Percentiles rank a stretch among this genome's conserved stretches.
These are phyloP conservation scores for Eimeria tenella DNA, from an alignment of 169 alveolate species.

Conservation along the genomic window DNA sequence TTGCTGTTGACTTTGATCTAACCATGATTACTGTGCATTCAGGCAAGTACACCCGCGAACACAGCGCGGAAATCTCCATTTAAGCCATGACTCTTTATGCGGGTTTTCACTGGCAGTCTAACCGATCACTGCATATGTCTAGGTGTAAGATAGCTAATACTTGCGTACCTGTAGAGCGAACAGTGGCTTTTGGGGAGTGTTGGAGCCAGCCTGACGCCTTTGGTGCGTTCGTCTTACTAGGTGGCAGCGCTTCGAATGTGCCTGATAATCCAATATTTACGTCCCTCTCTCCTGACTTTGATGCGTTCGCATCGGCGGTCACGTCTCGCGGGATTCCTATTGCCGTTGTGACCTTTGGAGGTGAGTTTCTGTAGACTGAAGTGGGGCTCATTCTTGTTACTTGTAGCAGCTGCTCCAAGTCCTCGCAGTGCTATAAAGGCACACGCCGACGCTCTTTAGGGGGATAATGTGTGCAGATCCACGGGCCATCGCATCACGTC, in stretches of 20 bases:
- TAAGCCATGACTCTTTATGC: too few relatives aligned
- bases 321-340: slow-evolving; percentile 24
- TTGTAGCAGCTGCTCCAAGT: not conserved
- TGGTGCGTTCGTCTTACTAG: not conserved
- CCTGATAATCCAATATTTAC: slow-evolving; percentile 18
- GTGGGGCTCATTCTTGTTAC: not conserved
- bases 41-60: slow-evolving; percentile 30
- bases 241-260: slow-evolving; percentile 42
- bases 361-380: not conserved
- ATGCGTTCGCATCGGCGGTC: slow-evolving; percentile 55
- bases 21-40: slow-evolving; percentile 53
- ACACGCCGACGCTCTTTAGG: not conserved
- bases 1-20: slow-evolving; percentile 57
- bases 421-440: not conserved
- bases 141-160: too few relatives aligned
- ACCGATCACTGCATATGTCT: too few relatives aligned
- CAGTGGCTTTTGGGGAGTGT: too few relatives aligned
- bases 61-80: too few relatives aligned
- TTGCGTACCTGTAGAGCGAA: too few relatives aligned
- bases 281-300: slow-evolving; percentile 32
- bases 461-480: not conserved
- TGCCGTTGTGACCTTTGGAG: slow-evolving; percentile 66
- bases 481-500: not conserved
- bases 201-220: too few relatives aligned
- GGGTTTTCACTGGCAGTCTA: too few relatives aligned